Base-by-base conservation (phyloP, 2,329 filamentous ascomycete species). In the Leptosphaerulina australis region DNA sequence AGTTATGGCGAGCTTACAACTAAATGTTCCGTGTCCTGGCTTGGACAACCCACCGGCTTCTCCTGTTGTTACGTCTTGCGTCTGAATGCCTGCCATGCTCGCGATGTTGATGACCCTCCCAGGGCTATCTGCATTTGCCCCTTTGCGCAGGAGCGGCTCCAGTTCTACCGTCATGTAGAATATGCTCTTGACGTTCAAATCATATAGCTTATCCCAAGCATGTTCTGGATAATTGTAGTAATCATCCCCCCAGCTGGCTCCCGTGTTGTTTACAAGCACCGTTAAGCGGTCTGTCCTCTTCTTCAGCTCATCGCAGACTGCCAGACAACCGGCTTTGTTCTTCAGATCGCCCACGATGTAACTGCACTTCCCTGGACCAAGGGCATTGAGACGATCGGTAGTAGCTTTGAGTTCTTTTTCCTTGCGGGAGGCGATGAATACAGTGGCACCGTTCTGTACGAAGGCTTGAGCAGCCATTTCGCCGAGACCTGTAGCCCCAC, bases 151-250 rank as follows among this genome's bases (percentile, higher is more conserved):
- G 25, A 81, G 65, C 5, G 73, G 71, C 50, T 80, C 79, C 48
- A 81, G 65, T 9, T 77, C 76, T 1, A 70, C 70, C 7, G 69
- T 73, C 59, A 67, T 77, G 56, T 79, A 77, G 58, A 81, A 82
- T 28, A 81, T 76, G 12, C 76, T 77, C 64, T 81, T 81, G 12
- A 82, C 78, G 59, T 82, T 82, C 58, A 82, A 67, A 8, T 77
- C 78, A 58, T 82, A 79, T 17, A 84, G 72, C 56, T 83, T 80
- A 56, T 82, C 81, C 79, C 81, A 84, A 30, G 79, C 82, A 36
- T 76, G 73, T 54, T 82, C 81, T 0, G 81, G 81, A 59, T 82
- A 84, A 64, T 83, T 75, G 52, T 82, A 79, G 63, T 83, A 83
- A 21, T 81, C 77, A 20, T 77, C 81, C 8, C 81, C 81, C 74